A percentile compares a stretch with the other conserved stretches of the same genome.
Conservation (phyloP, 1,139 yeast species). For the Yueomyces sp. region DNA sequence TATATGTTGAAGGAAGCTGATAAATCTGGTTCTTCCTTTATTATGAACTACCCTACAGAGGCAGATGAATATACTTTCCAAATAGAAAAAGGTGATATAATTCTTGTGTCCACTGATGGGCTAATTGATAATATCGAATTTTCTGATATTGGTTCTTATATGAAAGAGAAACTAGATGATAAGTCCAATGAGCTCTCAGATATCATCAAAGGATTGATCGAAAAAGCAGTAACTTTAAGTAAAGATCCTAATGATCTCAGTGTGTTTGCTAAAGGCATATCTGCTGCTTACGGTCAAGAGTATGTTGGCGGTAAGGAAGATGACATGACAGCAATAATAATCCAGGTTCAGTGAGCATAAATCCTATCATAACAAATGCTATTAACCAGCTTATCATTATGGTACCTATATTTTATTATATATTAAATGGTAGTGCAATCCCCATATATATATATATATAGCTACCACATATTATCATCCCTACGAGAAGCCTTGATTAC, state of each 20-base stretch:
- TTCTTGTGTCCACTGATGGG: slow-evolving; percentile 88
- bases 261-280: slow-evolving; percentile 76
- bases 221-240: slow-evolving; percentile 56
- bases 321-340: slow-evolving; percentile 74
- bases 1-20: slow-evolving; percentile 45
- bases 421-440: too few species aligned
- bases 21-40: slow-evolving; percentile 44
- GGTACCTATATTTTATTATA: too few species aligned
- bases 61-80: slow-evolving; percentile 34
- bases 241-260: slow-evolving; percentile 65
- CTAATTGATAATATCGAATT: slow-evolving; percentile 75
- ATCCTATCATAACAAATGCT: too few species aligned
- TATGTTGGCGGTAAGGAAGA: slow-evolving; percentile 92
- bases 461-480: background rate
- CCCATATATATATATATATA: background rate
- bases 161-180: slow-evolving; percentile 31
- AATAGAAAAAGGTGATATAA: slow-evolving; percentile 54
- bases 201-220: slow-evolving; percentile 48
- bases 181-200: slow-evolving; percentile 29
- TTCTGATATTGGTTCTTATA: slow-evolving; percentile 55
- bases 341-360: slow-evolving; percentile 33
- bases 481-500: slow-evolving; percentile 48
- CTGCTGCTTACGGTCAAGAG: slow-evolving; percentile 52
- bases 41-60: slow-evolving; percentile 38
- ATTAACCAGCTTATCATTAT: too few species aligned